Evolutionary conservation across 2,329 filamentous ascomycete genomes (phyloP).

Genomic region (Akanthomyces muscarius): DNA sequence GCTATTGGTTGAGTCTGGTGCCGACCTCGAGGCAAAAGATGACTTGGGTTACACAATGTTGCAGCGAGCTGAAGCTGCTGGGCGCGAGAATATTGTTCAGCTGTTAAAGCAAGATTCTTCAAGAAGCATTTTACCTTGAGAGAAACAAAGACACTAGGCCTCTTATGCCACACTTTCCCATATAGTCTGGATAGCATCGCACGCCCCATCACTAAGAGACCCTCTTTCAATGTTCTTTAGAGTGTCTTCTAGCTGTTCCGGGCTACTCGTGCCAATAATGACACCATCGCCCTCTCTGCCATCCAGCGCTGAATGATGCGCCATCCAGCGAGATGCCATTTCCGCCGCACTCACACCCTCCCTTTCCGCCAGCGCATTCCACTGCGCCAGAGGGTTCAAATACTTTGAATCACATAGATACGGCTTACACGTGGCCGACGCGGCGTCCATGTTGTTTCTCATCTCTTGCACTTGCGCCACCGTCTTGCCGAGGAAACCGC

Average conservation of each 20-base stretch:
- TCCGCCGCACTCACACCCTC: slow-evolving; percentile 18
- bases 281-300: neutral
- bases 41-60: too few species aligned
- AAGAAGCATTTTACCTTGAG: too few species aligned
- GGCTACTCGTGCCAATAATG: slow-evolving; percentile 10
- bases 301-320: slow-evolving; percentile 11
- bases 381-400: slow-evolving; percentile 12
- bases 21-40: too few species aligned
- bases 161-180: slow-evolving; percentile 2
- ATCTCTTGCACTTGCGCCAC: slow-evolving; percentile 17
- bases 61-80: too few species aligned
- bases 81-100: too few species aligned
- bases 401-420: slow-evolving; percentile 17
- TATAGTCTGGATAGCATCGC: slow-evolving; percentile 15
- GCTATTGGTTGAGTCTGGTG: too few species aligned
- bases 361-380: slow-evolving; percentile 17
- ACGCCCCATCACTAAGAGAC: slow-evolving; percentile 16
- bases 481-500: slow-evolving; percentile 20
- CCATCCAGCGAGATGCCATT: slow-evolving; percentile 12
- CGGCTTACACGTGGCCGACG: slow-evolving; percentile 19
- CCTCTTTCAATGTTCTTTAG: slow-evolving; percentile 11
- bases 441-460: neutral
- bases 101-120: too few species aligned
- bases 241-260: slow-evolving; percentile 11
- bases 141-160: neutral